These are phyloP conservation scores for Neckera pumila DNA, from an alignment of 225 moss, liverwort and hornwort genomes.

Conservation along the genomic window DNA sequence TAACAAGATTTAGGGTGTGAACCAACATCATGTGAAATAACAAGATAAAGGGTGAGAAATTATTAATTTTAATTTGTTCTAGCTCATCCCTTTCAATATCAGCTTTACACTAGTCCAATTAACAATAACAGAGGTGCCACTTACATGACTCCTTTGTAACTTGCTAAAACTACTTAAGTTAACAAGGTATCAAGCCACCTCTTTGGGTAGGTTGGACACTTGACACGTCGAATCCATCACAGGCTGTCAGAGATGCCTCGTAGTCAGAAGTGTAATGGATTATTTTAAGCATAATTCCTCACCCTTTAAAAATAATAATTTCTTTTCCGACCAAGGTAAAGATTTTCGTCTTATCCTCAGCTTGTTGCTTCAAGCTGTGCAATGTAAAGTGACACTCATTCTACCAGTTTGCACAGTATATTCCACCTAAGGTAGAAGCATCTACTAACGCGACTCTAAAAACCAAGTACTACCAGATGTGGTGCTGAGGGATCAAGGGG, in stretches of 20 bases:
- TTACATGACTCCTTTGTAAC: background rate
- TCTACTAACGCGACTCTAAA: no score
- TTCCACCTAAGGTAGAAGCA: no score
- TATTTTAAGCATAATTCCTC: no score
- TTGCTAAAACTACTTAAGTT: background rate
- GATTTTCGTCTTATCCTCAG: background rate
- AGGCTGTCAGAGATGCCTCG: background rate
- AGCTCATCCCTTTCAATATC: background rate
- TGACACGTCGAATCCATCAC: background rate
- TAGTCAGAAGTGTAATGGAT: no score
- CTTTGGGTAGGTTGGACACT: background rate
- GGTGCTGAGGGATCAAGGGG: background rate
- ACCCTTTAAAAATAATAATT: no score
- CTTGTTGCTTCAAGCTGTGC: background rate
- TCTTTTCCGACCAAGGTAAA: background rate
- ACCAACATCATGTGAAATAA: background rate
- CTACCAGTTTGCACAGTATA: background rate
- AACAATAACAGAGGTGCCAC: background rate
- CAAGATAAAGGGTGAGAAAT: background rate
- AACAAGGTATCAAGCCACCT: background rate
- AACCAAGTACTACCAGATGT: background rate
- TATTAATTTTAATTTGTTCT: background rate
- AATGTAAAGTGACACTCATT: background rate
- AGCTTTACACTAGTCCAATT: background rate
- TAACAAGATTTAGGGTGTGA: background rate